Evolutionary conservation across 176 grass and related monocot species (phyloP), one percentile per base, ranked within the genome.

Genomic region (Hyparrhenia diplandra): DNA sequence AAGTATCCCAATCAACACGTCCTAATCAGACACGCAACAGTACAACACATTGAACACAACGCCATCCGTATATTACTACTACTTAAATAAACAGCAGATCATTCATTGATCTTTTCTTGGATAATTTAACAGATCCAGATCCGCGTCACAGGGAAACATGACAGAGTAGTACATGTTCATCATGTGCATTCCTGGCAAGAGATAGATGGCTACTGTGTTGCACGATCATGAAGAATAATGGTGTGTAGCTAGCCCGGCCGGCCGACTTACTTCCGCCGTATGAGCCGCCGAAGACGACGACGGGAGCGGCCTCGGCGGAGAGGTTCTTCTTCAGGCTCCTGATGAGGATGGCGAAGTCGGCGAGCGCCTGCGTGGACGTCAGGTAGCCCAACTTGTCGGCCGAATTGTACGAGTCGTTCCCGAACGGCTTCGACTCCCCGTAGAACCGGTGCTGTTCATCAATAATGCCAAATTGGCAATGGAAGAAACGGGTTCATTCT

Each of bases 361-460:
- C 95, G 36, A 98, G 83, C 23, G 95, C 95, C 89, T 98, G 95
- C 23, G 95, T 98, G 39, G 95, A 98, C 18, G 95, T 98, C 39
- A 98, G 71, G 82, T 95, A 98, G 13, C 92, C 95, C 71, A 98
- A 72, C 49, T 35, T 93, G 37, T 86, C 82, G 5, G 88, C 67
- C 0, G 88, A 91, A 10, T 73, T 74, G 64, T 98, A 91, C 18
- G 92, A 98, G 47, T 89, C 67, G 72, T 95, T 93, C 36, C 95
- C 95, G 72, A 95, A 98, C 42, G 95, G 95, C 90, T 86, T 67
- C 21, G 95, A 98, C 58, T 94, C 95, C 16, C 95, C 92, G 68
- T 98, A 98, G 84, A 95, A 98, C 10, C 95, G 93, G 74, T 98
- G 95, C 95, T 98, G 88, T 17, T 71, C 67, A 17, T 35, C 8